A percentile compares a stretch with the other conserved stretches of the same genome.
phyloP scores from a whole-genome alignment of 345 rosid genomes.

The Linum trigynum region DNA sequence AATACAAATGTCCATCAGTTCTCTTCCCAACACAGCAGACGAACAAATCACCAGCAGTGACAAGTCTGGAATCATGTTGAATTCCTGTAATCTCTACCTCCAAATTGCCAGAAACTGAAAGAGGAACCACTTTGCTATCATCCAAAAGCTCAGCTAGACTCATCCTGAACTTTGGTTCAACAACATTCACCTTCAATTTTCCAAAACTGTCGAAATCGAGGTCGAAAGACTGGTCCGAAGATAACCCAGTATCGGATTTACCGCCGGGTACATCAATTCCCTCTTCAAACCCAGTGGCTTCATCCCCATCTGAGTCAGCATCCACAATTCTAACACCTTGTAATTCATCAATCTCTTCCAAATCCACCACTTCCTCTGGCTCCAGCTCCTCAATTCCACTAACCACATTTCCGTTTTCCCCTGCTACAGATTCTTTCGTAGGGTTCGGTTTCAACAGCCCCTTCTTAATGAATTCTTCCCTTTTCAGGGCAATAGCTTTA shows the following conservation, averaged over 20 bases:
- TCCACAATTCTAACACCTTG: constrained; percentile 43
- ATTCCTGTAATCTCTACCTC: constrained; percentile 85
- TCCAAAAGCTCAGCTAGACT: constrained; percentile 87
- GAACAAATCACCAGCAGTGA: constrained; percentile 80
- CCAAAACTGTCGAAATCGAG: constrained; percentile 66
- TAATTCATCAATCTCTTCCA: constrained; percentile 70
- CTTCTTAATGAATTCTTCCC: constrained; percentile 66
- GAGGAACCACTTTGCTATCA: constrained; percentile 79
- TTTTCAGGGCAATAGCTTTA: constrained; percentile 67
- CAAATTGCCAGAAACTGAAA: constrained; percentile 75
- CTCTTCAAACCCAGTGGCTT: constrained; percentile 20
- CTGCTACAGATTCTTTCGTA: constrained; percentile 22
- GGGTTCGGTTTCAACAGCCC: constrained; percentile 47
- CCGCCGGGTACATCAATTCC: constrained; percentile 19
- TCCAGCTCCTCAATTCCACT: constrained; percentile 47
- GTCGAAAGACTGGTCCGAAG: constrained; percentile 50
- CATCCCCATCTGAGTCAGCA: constrained; percentile 24
- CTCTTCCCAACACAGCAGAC: constrained; percentile 70
- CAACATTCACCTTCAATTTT: constrained; percentile 41
- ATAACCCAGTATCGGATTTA: constrained; percentile 20
- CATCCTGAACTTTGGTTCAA: constrained; percentile 70
- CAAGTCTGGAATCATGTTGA: constrained; percentile 78
- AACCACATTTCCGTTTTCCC: constrained; percentile 3
- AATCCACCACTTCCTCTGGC: constrained; percentile 66
- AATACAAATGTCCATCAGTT: constrained; percentile 55